phyloP scores from a whole-genome alignment of 2,329 filamentous ascomycete genomes.

The Trichoderma breve region DNA sequence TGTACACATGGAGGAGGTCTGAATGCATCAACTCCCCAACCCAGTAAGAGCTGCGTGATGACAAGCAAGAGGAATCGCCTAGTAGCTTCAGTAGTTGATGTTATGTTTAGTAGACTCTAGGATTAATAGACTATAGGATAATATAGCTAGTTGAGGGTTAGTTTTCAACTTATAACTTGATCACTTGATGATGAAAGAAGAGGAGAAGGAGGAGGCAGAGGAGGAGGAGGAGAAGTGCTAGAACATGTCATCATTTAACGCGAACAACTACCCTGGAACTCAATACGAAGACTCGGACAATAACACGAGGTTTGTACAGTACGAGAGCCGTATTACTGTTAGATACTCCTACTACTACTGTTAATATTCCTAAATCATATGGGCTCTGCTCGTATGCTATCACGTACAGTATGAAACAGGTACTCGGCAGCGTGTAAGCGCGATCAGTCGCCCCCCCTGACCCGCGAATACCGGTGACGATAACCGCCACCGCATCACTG shows the following conservation, averaged over 20 bases:
- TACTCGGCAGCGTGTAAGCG: slow-evolving; percentile 1
- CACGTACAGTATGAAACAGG: not conserved
- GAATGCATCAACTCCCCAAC: not conserved
- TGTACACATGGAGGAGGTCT: slow-evolving; percentile 6
- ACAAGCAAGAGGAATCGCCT: not conserved
- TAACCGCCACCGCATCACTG: slow-evolving; percentile 2
- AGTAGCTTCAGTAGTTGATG: not conserved
- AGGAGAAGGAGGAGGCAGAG: not conserved
- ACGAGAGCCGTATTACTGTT: not conserved
- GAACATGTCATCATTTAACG: not conserved
- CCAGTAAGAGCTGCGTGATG: not conserved
- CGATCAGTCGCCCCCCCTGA: not conserved
- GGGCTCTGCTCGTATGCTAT: not conserved
- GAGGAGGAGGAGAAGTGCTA: too few species aligned
- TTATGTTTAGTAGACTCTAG: not conserved
- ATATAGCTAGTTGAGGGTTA: not conserved
- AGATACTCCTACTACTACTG: not conserved
- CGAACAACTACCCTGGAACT: not conserved
- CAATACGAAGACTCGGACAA: not conserved
- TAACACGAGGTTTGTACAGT: not conserved
- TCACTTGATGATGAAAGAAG: not conserved
- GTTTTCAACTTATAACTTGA: not conserved
- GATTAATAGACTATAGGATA: not conserved
- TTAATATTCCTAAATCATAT: not conserved
- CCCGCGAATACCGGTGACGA: not conserved